Conservation (phyloP, 2,329 filamentous ascomycete genomes). For the Orbilia blumenaviensis region DNA sequence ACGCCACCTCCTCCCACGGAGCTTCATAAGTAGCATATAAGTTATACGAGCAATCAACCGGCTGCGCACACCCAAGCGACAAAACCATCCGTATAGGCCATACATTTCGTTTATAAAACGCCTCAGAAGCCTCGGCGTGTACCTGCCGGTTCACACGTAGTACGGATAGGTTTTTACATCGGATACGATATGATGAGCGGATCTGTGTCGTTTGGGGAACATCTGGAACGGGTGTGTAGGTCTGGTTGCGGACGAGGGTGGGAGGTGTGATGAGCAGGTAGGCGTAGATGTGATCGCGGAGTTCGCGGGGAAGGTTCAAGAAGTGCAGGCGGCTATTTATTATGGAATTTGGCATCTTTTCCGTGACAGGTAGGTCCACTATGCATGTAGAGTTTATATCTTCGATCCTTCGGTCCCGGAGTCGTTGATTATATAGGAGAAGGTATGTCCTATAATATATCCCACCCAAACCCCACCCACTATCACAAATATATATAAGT, state of each 20-base stretch:
- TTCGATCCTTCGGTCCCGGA: no score
- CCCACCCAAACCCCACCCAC: no score
- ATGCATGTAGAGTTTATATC: no score
- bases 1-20: constrained; percentile 10
- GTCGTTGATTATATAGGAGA: no score
- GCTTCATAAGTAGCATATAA: not conserved
- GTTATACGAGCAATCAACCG: not conserved
- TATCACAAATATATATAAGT: no score
- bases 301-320: constrained; percentile 32
- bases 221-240: not conserved
- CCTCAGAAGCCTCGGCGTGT: constrained; percentile 13
- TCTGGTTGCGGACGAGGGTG: not conserved
- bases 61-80: not conserved
- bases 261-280: constrained; percentile 1
- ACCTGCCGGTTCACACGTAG: constrained; percentile 5
- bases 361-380: no score
- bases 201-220: not conserved
- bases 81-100: constrained; percentile 1
- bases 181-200: not conserved
- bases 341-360: no score
- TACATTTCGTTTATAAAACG: constrained; percentile 11
- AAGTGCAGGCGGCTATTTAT: not conserved
- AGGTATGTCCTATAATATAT: no score
- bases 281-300: constrained; percentile 35
- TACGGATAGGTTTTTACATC: not conserved